Evolutionary conservation across 192 early-diverging fungal genomes (phyloP), one percentile per base, ranked within the genome.

Genomic region (Lunasporangiospora selenospora): DNA sequence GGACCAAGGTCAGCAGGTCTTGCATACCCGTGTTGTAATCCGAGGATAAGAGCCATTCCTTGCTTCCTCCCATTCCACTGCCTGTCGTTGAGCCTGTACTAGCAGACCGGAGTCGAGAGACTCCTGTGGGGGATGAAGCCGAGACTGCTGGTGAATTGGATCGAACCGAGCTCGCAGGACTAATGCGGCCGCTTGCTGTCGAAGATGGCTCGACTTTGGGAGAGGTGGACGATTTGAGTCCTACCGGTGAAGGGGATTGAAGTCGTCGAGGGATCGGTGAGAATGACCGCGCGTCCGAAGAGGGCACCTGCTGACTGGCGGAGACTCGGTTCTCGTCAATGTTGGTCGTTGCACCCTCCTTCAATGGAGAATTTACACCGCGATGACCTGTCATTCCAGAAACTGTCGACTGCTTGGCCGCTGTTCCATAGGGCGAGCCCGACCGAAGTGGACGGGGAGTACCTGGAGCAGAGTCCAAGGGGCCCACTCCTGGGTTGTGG

Each of bases 1-100:
- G 69, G 21, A 73, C 69, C 10, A 73, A 40, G 0, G 61, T 73
- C 48, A 73, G 46, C 3, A 73, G 43, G 36, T 73, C 69, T 37
- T 73, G 59, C 69, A 73, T 73, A 0, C 69, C 69, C 13, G 69
- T 27, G 37, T 63, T 73, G 23, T 73, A 73, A 40, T 73, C 69
- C 15, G 69, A 73, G 1, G 69, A 73, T 24, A 73, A 21, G 6
- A 73, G 47, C 69, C 69, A 73, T 42, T 73, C 59, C 48, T 65
- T 53, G 23, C 38, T 57, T 30, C 52, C 26, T 10, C 45, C 45
- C 45, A 15, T 47, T 13, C 21, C 21, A 21, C 23, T 13, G 13
- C 29, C 15, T 33, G 24, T 12, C 27, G 27, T 26, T 21, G 10
- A 37, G 45, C 64, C 51, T 16, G 65, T 29, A 19, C 65, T 69